Conservation (phyloP, 768 basidiomycete species). For the Termitomyces sp. region DNA sequence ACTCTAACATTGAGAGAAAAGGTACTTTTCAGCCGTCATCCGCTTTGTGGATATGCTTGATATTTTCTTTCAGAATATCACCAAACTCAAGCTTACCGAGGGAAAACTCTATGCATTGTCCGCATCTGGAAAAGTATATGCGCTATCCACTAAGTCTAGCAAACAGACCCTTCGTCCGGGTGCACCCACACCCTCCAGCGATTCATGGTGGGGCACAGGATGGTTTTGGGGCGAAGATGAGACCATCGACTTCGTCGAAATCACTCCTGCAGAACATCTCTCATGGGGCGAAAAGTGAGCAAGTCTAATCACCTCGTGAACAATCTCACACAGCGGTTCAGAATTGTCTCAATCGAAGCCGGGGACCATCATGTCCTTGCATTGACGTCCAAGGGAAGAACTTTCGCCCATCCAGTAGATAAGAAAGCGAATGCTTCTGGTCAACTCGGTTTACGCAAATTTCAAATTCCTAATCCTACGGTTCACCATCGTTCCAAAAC, state of each 20-base stretch:
- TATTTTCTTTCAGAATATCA: slow-evolving; percentile 51
- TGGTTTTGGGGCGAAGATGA: slow-evolving; percentile 55
- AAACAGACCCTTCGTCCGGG: slow-evolving; percentile 39
- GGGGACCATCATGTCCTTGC: slow-evolving; percentile 73
- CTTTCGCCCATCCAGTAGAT: slow-evolving; percentile 73
- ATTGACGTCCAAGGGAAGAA: slow-evolving; percentile 66
- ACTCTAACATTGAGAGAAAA: slow-evolving; percentile 58
- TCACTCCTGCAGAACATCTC: slow-evolving; percentile 52
- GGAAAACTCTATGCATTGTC: slow-evolving; percentile 74
- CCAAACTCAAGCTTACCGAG: slow-evolving; percentile 53
- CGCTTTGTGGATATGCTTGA: background rate
- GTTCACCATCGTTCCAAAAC: slow-evolving; percentile 15
- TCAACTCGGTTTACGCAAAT: slow-evolving; percentile 76
- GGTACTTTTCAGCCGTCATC: slow-evolving; percentile 26
- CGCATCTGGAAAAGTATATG: slow-evolving; percentile 69
- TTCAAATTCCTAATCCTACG: slow-evolving; percentile 41
- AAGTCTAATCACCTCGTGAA: background rate
- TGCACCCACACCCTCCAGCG: slow-evolving; percentile 35
- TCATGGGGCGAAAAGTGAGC: slow-evolving; percentile 63
- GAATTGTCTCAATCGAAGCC: slow-evolving; percentile 69
- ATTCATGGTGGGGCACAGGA: slow-evolving; percentile 56
- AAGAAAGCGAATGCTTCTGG: slow-evolving; percentile 74
- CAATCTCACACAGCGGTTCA: slow-evolving; percentile 18
- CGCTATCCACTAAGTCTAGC: slow-evolving; percentile 46
- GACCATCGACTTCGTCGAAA: slow-evolving; percentile 51